These are phyloP conservation scores for Biscogniauxia mediterranea DNA, from an alignment of 2,329 filamentous ascomycete genomes.

Conservation along the genomic window DNA sequence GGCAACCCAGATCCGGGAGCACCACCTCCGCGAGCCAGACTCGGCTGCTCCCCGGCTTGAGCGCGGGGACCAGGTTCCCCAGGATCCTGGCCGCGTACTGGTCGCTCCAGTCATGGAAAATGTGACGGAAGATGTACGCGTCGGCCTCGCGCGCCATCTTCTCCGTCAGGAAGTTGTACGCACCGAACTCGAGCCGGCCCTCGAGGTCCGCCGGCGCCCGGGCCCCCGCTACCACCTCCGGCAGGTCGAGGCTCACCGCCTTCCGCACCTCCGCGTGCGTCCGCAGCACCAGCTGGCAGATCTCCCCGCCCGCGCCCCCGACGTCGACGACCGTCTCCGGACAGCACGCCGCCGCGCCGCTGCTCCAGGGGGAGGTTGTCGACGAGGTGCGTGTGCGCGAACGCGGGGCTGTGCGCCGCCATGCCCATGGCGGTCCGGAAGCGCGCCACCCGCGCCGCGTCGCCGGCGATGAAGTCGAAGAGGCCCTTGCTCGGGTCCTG, in stretches of 20 bases:
- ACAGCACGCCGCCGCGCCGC: slow-evolving; percentile 10
- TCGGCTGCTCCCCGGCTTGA: slow-evolving; percentile 22
- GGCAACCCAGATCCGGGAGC: slow-evolving; percentile 16
- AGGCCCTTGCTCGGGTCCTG: slow-evolving; percentile 20
- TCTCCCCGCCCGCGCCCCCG: slow-evolving; percentile 26
- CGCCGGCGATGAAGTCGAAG: slow-evolving; percentile 27
- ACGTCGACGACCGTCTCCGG: slow-evolving; percentile 26
- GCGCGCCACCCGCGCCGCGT: slow-evolving; percentile 21
- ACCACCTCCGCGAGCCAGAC: slow-evolving; percentile 28
- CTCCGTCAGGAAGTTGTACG: slow-evolving; percentile 26
- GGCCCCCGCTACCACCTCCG: slow-evolving; percentile 25
- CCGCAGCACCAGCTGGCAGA: slow-evolving; percentile 22
- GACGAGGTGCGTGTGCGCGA: slow-evolving; percentile 21
- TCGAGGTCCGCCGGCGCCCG: slow-evolving; percentile 20
- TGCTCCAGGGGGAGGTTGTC: slow-evolving; percentile 27
- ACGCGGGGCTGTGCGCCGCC: slow-evolving; percentile 19
- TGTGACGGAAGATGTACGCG: slow-evolving; percentile 31
- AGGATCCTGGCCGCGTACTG: slow-evolving; percentile 33
- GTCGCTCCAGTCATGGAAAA: slow-evolving; percentile 37
- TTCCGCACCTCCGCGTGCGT: slow-evolving; percentile 17
- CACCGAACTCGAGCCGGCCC: slow-evolving; percentile 19
- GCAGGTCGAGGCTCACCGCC: slow-evolving; percentile 23
- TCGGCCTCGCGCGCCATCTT: slow-evolving; percentile 19
- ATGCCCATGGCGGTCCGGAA: slow-evolving; percentile 27
- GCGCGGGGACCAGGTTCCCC: slow-evolving; percentile 28